Evolutionary conservation across 345 rosid species (phyloP).

Genomic region (Fremontodendron californicum): DNA sequence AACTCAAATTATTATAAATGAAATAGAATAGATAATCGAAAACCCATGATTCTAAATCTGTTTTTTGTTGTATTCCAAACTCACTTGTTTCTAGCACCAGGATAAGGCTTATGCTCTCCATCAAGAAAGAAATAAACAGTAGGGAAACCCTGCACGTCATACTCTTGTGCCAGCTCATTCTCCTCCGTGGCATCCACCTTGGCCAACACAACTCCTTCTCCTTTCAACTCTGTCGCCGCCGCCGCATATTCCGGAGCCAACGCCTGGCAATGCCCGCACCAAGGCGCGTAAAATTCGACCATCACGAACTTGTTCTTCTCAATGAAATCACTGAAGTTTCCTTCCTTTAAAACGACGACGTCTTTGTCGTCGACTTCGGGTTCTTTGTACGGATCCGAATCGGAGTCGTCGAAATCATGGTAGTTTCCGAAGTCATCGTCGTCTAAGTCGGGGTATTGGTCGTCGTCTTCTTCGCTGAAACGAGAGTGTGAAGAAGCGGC

Average conservation of each 20-base stretch:
- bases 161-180: slow-evolving; percentile 74
- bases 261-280: slow-evolving; percentile 98
- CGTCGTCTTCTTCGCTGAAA: slow-evolving; percentile 30
- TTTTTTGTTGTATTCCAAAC: slow-evolving; percentile 7
- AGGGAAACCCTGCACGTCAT: slow-evolving; percentile 87
- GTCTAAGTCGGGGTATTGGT: slow-evolving; percentile 32
- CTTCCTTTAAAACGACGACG: slow-evolving; percentile 72
- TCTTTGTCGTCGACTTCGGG: slow-evolving; percentile 83
- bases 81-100: slow-evolving; percentile 85
- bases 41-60: neutral
- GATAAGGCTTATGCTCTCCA: slow-evolving; percentile 75
- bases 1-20: no score
- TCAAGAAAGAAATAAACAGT: slow-evolving; percentile 77
- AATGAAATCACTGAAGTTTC: slow-evolving; percentile 69
- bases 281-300: slow-evolving; percentile 98
- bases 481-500: slow-evolving; percentile 14
- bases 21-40: neutral
- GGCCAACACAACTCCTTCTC: slow-evolving; percentile 66
- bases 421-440: slow-evolving; percentile 46
- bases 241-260: slow-evolving; percentile 98
- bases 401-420: slow-evolving; percentile 62
- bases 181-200: slow-evolving; percentile 97
- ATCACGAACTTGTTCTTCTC: slow-evolving; percentile 67
- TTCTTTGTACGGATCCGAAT: slow-evolving; percentile 46
- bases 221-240: slow-evolving; percentile 86